Evolutionary conservation across 2,329 filamentous ascomycete species (phyloP).

Genomic region (Nigrospora sphaerica): DNA sequence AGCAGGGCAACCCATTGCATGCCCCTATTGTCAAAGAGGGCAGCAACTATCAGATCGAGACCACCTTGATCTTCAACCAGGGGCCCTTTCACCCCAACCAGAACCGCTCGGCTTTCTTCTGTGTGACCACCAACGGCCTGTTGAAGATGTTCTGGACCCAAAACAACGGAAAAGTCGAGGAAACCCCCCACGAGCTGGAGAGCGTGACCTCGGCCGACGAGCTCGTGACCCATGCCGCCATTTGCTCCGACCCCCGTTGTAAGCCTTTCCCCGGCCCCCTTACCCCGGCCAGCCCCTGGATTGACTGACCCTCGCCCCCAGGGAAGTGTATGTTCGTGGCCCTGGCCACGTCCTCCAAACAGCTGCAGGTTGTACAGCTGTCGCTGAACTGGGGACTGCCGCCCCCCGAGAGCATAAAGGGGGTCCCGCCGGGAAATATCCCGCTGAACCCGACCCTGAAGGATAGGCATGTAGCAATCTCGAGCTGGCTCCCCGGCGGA

Average conservation of each 20-base stretch:
- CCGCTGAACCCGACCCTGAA: slow-evolving; percentile 44
- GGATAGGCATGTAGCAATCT: slow-evolving; percentile 49
- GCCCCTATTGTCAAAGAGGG: slow-evolving; percentile 59
- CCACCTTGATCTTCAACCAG: slow-evolving; percentile 55
- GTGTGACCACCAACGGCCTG: slow-evolving; percentile 66
- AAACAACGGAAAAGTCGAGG: slow-evolving; percentile 63
- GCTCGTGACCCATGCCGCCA: slow-evolving; percentile 71
- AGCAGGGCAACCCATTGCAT: slow-evolving; percentile 40
- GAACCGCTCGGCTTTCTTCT: slow-evolving; percentile 66
- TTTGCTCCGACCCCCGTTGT: slow-evolving; percentile 66
- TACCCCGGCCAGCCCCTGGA: background rate
- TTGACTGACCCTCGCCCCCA: slow-evolving; percentile 9
- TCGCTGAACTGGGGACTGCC: slow-evolving; percentile 66
- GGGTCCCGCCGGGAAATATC: slow-evolving; percentile 34
- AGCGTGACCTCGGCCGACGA: slow-evolving; percentile 65
- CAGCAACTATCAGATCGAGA: slow-evolving; percentile 61
- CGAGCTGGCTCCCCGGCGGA: slow-evolving; percentile 48
- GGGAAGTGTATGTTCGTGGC: slow-evolving; percentile 51
- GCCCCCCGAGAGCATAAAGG: slow-evolving; percentile 47
- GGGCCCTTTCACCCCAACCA: slow-evolving; percentile 68
- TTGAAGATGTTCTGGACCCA: slow-evolving; percentile 75
- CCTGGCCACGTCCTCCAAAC: slow-evolving; percentile 61
- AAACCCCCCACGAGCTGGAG: slow-evolving; percentile 68
- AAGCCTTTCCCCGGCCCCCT: slow-evolving; percentile 17
- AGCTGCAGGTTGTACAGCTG: slow-evolving; percentile 68